Percentiles rank a stretch among this genome's conserved stretches.
Conservation (phyloP, 2,329 filamentous ascomycete genomes). For the Verticillium nubilum region DNA sequence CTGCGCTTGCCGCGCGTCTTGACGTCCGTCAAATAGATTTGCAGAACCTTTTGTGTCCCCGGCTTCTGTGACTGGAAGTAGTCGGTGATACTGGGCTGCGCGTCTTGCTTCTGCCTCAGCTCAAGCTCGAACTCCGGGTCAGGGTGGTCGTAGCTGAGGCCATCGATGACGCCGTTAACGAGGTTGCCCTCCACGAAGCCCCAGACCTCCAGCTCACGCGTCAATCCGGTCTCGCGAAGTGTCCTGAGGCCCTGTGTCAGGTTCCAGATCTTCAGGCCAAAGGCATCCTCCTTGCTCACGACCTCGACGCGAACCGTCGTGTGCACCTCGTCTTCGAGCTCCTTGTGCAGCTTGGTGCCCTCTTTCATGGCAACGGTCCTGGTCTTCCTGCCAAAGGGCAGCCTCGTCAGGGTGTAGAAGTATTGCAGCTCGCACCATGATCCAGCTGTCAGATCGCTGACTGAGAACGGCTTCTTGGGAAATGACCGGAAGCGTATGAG, state of each 20-base stretch:
- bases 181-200: conserved; percentile 76
- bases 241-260: conserved; percentile 78
- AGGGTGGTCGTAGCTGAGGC: conserved; percentile 72
- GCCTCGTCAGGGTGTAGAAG: conserved; percentile 74
- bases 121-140: conserved; percentile 64
- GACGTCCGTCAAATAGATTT: conserved; percentile 76
- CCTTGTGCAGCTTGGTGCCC: conserved; percentile 74
- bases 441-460: conserved; percentile 82
- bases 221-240: conserved; percentile 63
- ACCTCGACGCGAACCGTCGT: conserved; percentile 68
- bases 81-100: conserved; percentile 28
- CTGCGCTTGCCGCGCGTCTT: conserved; percentile 71
- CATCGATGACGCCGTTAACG: conserved; percentile 86
- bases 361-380: conserved; percentile 78
- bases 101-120: conserved; percentile 30
- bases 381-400: conserved; percentile 65
- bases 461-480: conserved; percentile 74
- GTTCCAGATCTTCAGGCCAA: conserved; percentile 85
- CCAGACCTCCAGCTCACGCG: conserved; percentile 79
- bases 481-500: conserved; percentile 73
- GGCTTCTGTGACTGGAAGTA: conserved; percentile 28
- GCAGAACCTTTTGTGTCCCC: conserved; percentile 16
- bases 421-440: conserved; percentile 97
- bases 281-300: conserved; percentile 70
- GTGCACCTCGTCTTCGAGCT: conserved; percentile 81